Percentiles rank a stretch among this genome's conserved stretches.
phyloP scores from a whole-genome alignment of 306 rosid genomes.

The Acmispon strigosus region DNA sequence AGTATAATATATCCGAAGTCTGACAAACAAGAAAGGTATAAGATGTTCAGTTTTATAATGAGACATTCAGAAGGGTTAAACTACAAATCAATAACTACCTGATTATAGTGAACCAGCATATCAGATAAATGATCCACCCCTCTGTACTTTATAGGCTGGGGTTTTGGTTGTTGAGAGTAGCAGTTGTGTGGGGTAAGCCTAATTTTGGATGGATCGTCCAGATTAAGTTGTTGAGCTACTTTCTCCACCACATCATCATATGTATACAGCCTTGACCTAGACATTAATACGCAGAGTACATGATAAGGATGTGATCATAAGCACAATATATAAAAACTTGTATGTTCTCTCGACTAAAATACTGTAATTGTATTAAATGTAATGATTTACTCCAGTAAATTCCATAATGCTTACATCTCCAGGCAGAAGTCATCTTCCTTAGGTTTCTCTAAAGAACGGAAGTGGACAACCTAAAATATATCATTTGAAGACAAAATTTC shows the following conservation, averaged over 20 bases:
- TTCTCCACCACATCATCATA: slow-evolving; percentile 87
- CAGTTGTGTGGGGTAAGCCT: slow-evolving; percentile 89
- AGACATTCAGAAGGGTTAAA: slow-evolving; percentile 3
- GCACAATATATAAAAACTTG: not conserved
- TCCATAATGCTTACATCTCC: slow-evolving; percentile 56
- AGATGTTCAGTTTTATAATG: not conserved
- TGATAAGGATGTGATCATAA: slow-evolving; percentile 1
- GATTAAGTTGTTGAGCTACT: slow-evolving; percentile 74
- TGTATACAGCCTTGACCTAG: slow-evolving; percentile 77
- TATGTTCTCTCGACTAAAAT: not conserved
- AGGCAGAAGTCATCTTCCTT: slow-evolving; percentile 85
- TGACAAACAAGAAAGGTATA: slow-evolving; percentile 28
- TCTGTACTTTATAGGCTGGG: slow-evolving; percentile 80
- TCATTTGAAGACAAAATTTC: not conserved
- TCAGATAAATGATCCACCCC: slow-evolving; percentile 81
- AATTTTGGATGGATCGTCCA: slow-evolving; percentile 75
- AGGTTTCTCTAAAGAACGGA: slow-evolving; percentile 76
- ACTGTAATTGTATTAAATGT: not conserved
- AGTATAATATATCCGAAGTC: slow-evolving; percentile 83
- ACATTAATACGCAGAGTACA: slow-evolving; percentile 13
- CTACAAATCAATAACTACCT: slow-evolving; percentile 43
- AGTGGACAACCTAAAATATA: slow-evolving; percentile 76
- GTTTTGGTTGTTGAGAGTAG: slow-evolving; percentile 92
- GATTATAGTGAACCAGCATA: slow-evolving; percentile 89
- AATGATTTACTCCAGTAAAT: slow-evolving; percentile 16